phyloP scores from a whole-genome alignment of 768 basidiomycete species.

The Steccherinum ochraceum region DNA sequence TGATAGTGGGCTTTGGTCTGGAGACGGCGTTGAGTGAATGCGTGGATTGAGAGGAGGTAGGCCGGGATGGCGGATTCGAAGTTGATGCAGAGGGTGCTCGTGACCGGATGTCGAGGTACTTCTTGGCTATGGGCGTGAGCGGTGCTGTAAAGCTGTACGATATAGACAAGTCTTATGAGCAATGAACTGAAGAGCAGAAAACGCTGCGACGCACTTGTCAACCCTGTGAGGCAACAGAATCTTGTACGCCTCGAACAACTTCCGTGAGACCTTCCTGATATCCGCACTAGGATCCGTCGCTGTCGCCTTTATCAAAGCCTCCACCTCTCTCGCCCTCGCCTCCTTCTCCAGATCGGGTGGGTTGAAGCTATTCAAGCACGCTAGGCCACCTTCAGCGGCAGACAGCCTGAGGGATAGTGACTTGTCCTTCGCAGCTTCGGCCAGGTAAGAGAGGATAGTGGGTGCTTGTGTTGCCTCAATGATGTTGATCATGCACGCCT shows the following conservation, averaged over 20 bases:
- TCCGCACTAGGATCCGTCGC: conserved; percentile 74
- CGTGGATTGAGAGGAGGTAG: conserved; percentile 18
- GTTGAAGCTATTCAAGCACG: conserved; percentile 68
- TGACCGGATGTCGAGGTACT: conserved; percentile 56
- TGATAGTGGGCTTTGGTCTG: not conserved
- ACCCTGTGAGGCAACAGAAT: conserved; percentile 62
- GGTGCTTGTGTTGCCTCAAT: conserved; percentile 66
- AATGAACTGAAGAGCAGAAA: not conserved
- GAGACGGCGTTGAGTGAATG: conserved; percentile 8
- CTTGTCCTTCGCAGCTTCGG: conserved; percentile 61
- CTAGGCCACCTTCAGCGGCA: conserved; percentile 59
- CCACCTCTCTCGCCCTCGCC: conserved; percentile 54
- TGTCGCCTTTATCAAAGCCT: conserved; percentile 58
- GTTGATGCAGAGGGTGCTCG: conserved; percentile 14
- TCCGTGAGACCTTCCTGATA: conserved; percentile 60
- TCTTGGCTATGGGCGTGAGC: conserved; percentile 68
- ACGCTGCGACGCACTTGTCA: conserved; percentile 44
- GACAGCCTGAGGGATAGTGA: conserved; percentile 54
- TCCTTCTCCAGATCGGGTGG: conserved; percentile 77
- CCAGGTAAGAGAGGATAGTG: conserved; percentile 52
- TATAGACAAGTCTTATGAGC: conserved; percentile 7
- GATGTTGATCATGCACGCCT: conserved; percentile 49
- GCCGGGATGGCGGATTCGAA: conserved; percentile 21
- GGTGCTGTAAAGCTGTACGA: conserved; percentile 59
- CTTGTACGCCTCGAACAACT: conserved; percentile 74